Base-by-base conservation (phyloP, 768 basidiomycete species). In the Leccinum ochraceum region DNA sequence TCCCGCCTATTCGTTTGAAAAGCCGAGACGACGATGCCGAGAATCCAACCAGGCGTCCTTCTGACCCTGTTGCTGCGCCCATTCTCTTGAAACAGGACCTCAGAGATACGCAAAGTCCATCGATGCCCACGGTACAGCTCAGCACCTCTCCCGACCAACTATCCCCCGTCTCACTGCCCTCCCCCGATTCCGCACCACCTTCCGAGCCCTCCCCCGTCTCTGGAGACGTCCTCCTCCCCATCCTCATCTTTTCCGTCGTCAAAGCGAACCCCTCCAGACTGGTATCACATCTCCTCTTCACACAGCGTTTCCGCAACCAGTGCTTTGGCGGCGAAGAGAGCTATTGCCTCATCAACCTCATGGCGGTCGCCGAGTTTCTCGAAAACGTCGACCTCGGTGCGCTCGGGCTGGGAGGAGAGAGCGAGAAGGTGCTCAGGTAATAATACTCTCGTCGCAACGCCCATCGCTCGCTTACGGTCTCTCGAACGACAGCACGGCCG, bases 341-440 rank as follows among this genome's bases (percentile, higher is more conserved):
- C 53, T 99, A 95, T 68, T 98, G 95, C 60, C 81, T 96, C 44
- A 91, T 98, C 72, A 98, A 97, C 74, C 79, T 97, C 42, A 86
- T 95, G 80, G 96, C 96, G 11, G 95, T 96, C 6, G 92, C 92
- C 1, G 95, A 98, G 71, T 99, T 98, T 72, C 79, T 98, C 55
- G 94, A 96, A 76, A 92, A 95, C 70, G 94, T 98, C 37, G 94
- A 98, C 76, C 79, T 97, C 58, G 88, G 83, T 8, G 84, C 81
- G 1, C 76, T 91, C 20, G 87, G 83, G 0, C 74, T 93, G 6
- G 84, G 82, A 6, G 86, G 82, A 6, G 86, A 87, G 55, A 82
- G 81, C 36, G 84, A 85, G 57, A 79, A 76, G 30, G 80, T 84
- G 3, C 72, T 86, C 66, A 88, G 86, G 88, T 88, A 56, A 26